Evolutionary conservation across 106 monocot species (phyloP).

Genomic region (Acorus gramineus): DNA sequence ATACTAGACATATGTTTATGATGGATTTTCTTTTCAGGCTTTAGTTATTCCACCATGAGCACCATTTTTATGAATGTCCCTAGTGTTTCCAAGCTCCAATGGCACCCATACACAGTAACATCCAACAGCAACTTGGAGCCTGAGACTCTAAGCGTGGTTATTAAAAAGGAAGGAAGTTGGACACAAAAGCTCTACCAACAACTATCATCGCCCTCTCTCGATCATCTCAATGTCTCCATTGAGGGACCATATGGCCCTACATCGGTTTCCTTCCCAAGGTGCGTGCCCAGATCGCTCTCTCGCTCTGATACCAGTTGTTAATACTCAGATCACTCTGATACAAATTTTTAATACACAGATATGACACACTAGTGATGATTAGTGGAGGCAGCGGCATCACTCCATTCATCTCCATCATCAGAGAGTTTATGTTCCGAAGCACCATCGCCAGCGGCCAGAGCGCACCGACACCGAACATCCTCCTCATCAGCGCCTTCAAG

Average conservation of each 20-base stretch:
- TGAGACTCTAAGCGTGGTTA: conserved; percentile 48
- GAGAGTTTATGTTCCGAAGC: conserved; percentile 49
- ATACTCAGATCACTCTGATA: not conserved
- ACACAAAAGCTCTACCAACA: conserved; percentile 39
- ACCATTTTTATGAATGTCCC: conserved; percentile 58
- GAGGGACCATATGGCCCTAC: conserved; percentile 68
- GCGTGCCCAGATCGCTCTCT: not conserved
- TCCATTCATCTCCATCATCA: conserved; percentile 72
- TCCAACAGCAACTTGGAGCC: conserved; percentile 55
- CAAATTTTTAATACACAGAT: conserved; percentile 12
- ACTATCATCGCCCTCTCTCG: conserved; percentile 17
- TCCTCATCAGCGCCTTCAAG: conserved; percentile 63
- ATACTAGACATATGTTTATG: no score
- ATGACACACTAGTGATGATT: conserved; percentile 59
- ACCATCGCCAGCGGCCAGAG: not conserved
- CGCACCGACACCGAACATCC: conserved; percentile 25
- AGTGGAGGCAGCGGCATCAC: conserved; percentile 90
- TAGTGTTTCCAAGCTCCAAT: conserved; percentile 45
- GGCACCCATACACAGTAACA: conserved; percentile 72
- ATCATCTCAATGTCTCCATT: conserved; percentile 36
- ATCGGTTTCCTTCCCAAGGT: conserved; percentile 39
- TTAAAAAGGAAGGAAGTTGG: conserved; percentile 83
- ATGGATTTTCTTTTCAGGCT: conserved; percentile 14
- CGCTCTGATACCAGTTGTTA: not conserved
- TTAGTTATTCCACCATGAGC: conserved; percentile 33